These are phyloP conservation scores for Hanseniaspora pseudoguilliermondii DNA, from an alignment of 805 yeast species.

Conservation along the genomic window DNA sequence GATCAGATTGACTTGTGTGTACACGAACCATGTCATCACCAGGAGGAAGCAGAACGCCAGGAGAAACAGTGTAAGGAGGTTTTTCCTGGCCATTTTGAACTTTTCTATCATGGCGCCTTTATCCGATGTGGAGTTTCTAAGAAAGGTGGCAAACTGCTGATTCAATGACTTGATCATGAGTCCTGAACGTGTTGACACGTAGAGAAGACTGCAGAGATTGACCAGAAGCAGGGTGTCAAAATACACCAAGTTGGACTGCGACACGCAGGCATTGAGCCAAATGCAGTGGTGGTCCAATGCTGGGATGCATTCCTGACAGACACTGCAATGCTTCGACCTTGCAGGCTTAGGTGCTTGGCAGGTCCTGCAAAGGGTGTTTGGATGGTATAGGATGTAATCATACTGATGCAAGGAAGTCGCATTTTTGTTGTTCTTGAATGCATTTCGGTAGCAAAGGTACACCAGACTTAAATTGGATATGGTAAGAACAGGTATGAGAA, in stretches of 20 bases:
- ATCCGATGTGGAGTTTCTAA: conserved; percentile 15
- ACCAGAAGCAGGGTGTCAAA: conserved; percentile 44
- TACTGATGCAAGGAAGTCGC: conserved; percentile 22
- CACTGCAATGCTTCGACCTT: conserved; percentile 61
- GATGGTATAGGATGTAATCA: conserved; percentile 45
- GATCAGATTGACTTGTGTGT: conserved; percentile 38
- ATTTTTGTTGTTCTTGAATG: conserved; percentile 15
- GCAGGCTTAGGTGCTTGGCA: conserved; percentile 58
- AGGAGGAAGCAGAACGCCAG: conserved; percentile 34
- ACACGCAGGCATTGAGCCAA: conserved; percentile 66
- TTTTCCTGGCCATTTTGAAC: conserved; percentile 16
- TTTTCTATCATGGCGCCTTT: conserved; percentile 12
- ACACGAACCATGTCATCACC: conserved; percentile 34
- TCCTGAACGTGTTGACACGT: conserved; percentile 30
- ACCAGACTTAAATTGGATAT: conserved; percentile 18
- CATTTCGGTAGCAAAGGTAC: conserved; percentile 17
- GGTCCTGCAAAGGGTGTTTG: conserved; percentile 38
- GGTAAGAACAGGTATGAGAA: conserved; percentile 20
- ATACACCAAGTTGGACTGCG: conserved; percentile 48
- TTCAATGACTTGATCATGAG: conserved; percentile 12
- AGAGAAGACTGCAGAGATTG: conserved; percentile 34
- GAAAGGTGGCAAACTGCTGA: neutral
- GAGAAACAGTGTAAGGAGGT: conserved; percentile 31
- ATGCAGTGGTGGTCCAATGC: conserved; percentile 64
- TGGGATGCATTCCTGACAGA: conserved; percentile 51